A percentile compares a stretch with the other conserved stretches of the same genome.
These are phyloP conservation scores for Beta lomatogona DNA, from an alignment of 179 eudicot genomes.

Conservation along the genomic window DNA sequence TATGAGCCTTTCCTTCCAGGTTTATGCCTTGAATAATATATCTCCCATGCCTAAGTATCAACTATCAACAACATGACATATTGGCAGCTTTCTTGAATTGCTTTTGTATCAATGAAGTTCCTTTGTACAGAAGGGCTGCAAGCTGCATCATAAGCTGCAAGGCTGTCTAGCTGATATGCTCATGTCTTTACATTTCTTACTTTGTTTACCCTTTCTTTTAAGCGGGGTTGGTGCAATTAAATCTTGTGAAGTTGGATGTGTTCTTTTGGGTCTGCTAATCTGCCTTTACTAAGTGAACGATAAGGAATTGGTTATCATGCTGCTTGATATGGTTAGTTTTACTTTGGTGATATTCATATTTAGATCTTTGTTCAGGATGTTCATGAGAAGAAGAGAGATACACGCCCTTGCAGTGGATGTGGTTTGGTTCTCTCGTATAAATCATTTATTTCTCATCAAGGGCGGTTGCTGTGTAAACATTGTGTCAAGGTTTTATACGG, in stretches of 20 bases:
- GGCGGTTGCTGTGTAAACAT: conserved; percentile 63
- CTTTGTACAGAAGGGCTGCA: neutral
- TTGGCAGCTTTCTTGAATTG: neutral
- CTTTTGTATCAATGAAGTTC: neutral
- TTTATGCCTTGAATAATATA: neutral
- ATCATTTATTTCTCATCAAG: conserved; percentile 41
- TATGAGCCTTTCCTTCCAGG: neutral
- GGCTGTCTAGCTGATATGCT: neutral
- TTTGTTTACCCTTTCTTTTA: neutral
- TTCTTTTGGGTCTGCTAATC: neutral
- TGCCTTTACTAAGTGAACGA: neutral
- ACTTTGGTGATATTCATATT: conserved; percentile 12
- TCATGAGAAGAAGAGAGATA: conserved; percentile 51
- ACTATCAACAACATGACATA: neutral
- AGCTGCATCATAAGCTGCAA: neutral
- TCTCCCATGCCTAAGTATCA: neutral
- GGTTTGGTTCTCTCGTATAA: conserved; percentile 60
- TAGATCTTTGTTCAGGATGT: conserved; percentile 44
- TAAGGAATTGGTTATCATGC: neutral
- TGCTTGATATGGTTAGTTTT: conserved; percentile 19
- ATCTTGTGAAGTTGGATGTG: neutral
- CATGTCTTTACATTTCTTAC: neutral
- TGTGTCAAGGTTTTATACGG: conserved; percentile 66
- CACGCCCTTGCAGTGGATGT: conserved; percentile 70
- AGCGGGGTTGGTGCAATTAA: neutral